Base-by-base conservation (phyloP, 768 basidiomycete genomes). In the Leccinum sublutescens region DNA sequence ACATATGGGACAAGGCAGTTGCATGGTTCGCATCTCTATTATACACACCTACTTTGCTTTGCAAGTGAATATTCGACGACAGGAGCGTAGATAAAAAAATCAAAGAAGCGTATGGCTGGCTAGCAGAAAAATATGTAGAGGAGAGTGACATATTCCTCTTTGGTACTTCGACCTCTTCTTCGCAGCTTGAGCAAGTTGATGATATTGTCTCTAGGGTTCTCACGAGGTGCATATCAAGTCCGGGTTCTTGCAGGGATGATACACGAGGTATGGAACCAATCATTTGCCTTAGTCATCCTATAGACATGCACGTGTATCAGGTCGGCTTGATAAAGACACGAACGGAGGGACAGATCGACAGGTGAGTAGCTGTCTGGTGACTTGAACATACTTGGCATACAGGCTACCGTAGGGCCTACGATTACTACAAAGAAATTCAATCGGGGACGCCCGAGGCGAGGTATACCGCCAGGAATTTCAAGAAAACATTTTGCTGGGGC, bases 1-100 rank as follows among this genome's bases (percentile, higher is more conserved):
- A 72, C 57, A 61, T 19, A 9, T 56, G 74, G n/a, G 45, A 50
- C 29, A 11, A 31, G 50, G 29, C 29, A 5, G 14, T 31, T 19
- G 50, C 50, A 6, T 50, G 50, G 50, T 50, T n/a, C 50, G 27
- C 8, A n/a, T n/a, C 1, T 31, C 38, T n/a, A 50, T n/a, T 14
- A 11, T 3, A n/a, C 29, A 0, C 15, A 23, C 15, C 3, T 17
- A n/a, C n/a, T n/a, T n/a, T n/a, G n/a, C n/a, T 17, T 29, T 50
- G 3, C 49, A 11, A 11, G 0, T 15, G 14, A 50, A 50, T 11
- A n/a, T 47, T 12, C 12, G 2, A n/a, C 1, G 49, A 2, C 49
- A 50, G 49, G 49, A 50, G 27, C 5, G 27, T 50, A 12, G 49
- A 50, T 17, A 5, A 29, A 29, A 50, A 27, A 4, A 27, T 50